Evolutionary conservation across 2,329 filamentous ascomycete species (phyloP).

Genomic region (Fonsecaea pedrosoi): DNA sequence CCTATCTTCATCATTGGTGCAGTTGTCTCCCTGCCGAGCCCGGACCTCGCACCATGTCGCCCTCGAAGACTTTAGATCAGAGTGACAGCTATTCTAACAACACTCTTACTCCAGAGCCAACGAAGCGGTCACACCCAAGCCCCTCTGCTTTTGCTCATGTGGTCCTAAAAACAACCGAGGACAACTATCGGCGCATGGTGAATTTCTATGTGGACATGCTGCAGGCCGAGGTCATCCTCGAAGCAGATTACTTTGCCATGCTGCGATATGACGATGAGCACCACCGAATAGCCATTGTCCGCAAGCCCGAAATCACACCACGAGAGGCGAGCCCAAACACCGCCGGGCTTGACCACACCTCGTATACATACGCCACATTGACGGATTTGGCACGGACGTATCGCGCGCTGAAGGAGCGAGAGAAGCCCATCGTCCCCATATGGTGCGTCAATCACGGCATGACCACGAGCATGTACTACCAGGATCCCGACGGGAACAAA

Average conservation of each 20-base stretch:
- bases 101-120: not conserved
- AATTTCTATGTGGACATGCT: conserved; percentile 24
- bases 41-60: not conserved
- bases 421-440: conserved; percentile 41
- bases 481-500: conserved; percentile 58
- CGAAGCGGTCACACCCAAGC: conserved; percentile 6
- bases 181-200: conserved; percentile 20
- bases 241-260: conserved; percentile 9
- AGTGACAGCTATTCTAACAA: not conserved
- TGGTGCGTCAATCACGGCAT: conserved; percentile 58
- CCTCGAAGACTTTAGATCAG: not conserved
- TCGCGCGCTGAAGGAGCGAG: conserved; percentile 37
- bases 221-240: conserved; percentile 10
- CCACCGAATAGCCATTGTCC: conserved; percentile 54
- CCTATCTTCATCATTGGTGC: not conserved
- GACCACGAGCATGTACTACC: conserved; percentile 58
- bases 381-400: conserved; percentile 49
- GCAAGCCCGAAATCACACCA: conserved; percentile 40
- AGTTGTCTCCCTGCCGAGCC: not conserved
- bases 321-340: conserved; percentile 23
- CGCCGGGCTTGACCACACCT: conserved; percentile 52
- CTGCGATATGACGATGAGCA: conserved; percentile 32
- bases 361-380: conserved; percentile 51
- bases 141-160: conserved; percentile 25
- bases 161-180: conserved; percentile 25